phyloP scores from a whole-genome alignment of 257 asterid species.

The Gardenia jasminoides region DNA sequence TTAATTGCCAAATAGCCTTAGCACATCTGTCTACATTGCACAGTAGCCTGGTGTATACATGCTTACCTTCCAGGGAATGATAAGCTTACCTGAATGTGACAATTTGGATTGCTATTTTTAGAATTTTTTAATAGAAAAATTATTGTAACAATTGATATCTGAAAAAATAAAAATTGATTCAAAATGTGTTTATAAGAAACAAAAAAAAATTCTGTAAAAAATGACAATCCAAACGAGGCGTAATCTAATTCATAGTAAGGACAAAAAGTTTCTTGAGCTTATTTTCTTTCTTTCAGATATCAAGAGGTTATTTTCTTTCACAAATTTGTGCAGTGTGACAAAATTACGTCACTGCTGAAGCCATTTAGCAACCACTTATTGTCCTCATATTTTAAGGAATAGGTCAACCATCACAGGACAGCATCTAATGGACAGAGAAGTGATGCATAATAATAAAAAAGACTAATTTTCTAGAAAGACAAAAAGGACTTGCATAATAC shows the following conservation, averaged over 20 bases:
- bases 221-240: too few species aligned
- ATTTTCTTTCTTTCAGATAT: too few species aligned
- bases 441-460: background rate
- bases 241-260: background rate
- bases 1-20: background rate
- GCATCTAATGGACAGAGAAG: conserved; percentile 1
- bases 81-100: background rate
- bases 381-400: background rate
- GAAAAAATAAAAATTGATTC: too few species aligned
- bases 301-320: background rate
- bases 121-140: too few species aligned
- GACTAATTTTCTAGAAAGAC: background rate
- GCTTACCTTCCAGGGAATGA: background rate
- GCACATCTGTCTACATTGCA: background rate
- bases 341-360: background rate
- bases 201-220: too few species aligned
- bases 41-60: background rate
- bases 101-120: too few species aligned
- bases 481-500: background rate
- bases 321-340: background rate
- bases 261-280: background rate
- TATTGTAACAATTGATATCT: too few species aligned
- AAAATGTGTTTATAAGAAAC: too few species aligned
- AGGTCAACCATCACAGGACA: conserved; percentile 9
- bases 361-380: background rate